Conservation (phyloP, 768 basidiomycete genomes). For the Leccinellum luteum region DNA sequence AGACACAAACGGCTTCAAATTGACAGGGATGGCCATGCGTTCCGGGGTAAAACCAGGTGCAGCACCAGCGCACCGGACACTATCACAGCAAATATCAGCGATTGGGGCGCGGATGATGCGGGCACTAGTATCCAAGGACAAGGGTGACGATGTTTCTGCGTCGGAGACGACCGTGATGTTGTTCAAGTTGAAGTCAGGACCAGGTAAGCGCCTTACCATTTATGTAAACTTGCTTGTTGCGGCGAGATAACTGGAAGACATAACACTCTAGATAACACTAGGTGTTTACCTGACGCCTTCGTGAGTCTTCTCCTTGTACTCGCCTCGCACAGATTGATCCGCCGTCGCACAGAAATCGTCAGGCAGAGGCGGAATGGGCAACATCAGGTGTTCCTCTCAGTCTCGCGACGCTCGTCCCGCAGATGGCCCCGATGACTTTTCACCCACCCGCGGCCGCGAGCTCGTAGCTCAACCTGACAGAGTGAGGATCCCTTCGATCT, state of each 20-base stretch:
- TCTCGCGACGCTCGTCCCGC: constrained; percentile 44
- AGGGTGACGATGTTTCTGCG: not conserved
- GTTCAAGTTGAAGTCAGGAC: constrained; percentile 14
- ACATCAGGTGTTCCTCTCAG: constrained; percentile 51
- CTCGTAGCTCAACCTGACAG: constrained; percentile 34
- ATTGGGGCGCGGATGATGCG: constrained; percentile 14
- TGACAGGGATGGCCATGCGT: constrained; percentile 2
- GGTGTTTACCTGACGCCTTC: constrained; percentile 43
- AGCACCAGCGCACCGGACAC: constrained; percentile 5
- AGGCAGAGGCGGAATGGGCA: constrained; percentile 71
- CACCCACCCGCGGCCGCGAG: constrained; percentile 59
- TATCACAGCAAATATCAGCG: constrained; percentile 15
- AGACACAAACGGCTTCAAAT: not conserved
- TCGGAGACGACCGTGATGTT: constrained; percentile 9
- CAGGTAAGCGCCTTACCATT: constrained; percentile 4
- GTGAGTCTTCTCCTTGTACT: constrained; percentile 35
- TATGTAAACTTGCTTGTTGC: not conserved
- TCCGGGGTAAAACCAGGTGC: constrained; percentile 1
- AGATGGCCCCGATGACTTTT: constrained; percentile 53
- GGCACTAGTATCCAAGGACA: constrained; percentile 8
- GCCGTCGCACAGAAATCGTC: constrained; percentile 43
- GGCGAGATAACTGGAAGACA: constrained; percentile 16
- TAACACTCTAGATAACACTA: constrained; percentile 15
- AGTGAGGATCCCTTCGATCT: constrained; percentile 31
- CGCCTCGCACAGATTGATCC: constrained; percentile 5